Evolutionary conservation across 345 rosid species (phyloP), one percentile per base, ranked within the genome.

Genomic region (Rhodamnia argentea): DNA sequence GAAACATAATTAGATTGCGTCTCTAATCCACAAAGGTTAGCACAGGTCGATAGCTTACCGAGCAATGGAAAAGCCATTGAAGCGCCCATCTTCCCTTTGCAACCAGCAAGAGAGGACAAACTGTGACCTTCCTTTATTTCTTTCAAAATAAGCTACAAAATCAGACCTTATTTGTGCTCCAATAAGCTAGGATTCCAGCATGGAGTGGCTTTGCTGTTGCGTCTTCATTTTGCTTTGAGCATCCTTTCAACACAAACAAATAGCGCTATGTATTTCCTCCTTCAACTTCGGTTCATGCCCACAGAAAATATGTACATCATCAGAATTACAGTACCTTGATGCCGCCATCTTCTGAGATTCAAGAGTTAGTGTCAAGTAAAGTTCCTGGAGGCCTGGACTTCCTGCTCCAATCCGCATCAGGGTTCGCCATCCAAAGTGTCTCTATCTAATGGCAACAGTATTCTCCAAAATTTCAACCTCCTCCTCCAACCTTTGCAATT

Each of bases 401-500:
- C 70, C 85, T 86, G 82, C 83, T 88, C 83, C 88, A 75, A 20
- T 87, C 86, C 59, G 87, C 88, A 59, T 91, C 91, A 23, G 90
- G 91, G 86, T 88, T 83, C 8, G 88, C 90, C 2, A 85, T 90
- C 83, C 89, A 90, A 15, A 87, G 89, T 83, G 86, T 89, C 84
- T 91, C 82, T 85, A 87, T 86, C 88, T 89, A 64, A 91, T 42
- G 52, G 50, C 74, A 18, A 88, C 87, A 8, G 88, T 84, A 81
- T 87, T 53, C 84, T 89, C 92, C 85, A 89, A 51, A 62, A 89
- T 76, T 82, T 89, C 89, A 40, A 89, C 87, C 52, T 91, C 91
- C 83, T 91, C 90, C 16, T 87, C 90, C 16, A 87, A 85, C 89
- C 91, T 88, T 84, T 52, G 16, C 74, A 60, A 27, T 6, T 60